Evolutionary conservation across 108 stramenopile species (phyloP).

Genomic region (Mediolabrus comicus): DNA sequence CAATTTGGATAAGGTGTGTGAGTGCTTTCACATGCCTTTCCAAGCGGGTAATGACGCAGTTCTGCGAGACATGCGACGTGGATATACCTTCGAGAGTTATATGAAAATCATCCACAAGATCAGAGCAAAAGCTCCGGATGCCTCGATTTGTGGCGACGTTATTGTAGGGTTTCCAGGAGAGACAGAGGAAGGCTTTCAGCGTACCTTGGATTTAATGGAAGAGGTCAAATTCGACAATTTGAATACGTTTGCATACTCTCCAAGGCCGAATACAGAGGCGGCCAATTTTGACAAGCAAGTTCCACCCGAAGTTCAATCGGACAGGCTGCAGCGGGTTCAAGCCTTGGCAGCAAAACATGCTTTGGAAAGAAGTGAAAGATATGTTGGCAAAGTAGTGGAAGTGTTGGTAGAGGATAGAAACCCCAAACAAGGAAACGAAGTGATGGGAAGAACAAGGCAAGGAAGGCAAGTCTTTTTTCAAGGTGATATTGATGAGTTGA

Average conservation of each 20-base stretch:
- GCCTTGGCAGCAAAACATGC: slow-evolving; percentile 79
- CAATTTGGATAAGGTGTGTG: slow-evolving; percentile 73
- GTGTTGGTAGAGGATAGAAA: slow-evolving; percentile 92
- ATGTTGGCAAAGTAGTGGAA: slow-evolving; percentile 74
- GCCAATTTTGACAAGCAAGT: slow-evolving; percentile 65
- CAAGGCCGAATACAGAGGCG: slow-evolving; percentile 65
- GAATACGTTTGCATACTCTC: slow-evolving; percentile 57
- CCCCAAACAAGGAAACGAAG: slow-evolving; percentile 77
- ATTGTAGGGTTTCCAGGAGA: slow-evolving; percentile 91
- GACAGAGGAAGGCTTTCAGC: slow-evolving; percentile 79
- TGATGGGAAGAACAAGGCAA: slow-evolving; percentile 87
- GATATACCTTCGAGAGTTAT: slow-evolving; percentile 89
- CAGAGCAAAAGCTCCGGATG: slow-evolving; percentile 65
- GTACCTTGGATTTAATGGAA: slow-evolving; percentile 83
- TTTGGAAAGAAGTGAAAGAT: slow-evolving; percentile 80
- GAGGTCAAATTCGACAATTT: slow-evolving; percentile 64
- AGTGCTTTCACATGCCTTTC: slow-evolving; percentile 91
- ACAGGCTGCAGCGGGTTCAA: slow-evolving; percentile 85
- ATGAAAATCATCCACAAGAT: slow-evolving; percentile 88
- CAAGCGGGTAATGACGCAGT: slow-evolving; percentile 89
- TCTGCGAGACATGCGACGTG: slow-evolving; percentile 82
- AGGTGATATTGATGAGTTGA: slow-evolving; percentile 69
- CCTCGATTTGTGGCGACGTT: slow-evolving; percentile 76
- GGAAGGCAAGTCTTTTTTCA: slow-evolving; percentile 89
- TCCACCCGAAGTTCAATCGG: slow-evolving; percentile 84